phyloP scores from a whole-genome alignment of 495 filamentous ascomycete genomes.

The Pseudoneurospora amorphoporcata region DNA sequence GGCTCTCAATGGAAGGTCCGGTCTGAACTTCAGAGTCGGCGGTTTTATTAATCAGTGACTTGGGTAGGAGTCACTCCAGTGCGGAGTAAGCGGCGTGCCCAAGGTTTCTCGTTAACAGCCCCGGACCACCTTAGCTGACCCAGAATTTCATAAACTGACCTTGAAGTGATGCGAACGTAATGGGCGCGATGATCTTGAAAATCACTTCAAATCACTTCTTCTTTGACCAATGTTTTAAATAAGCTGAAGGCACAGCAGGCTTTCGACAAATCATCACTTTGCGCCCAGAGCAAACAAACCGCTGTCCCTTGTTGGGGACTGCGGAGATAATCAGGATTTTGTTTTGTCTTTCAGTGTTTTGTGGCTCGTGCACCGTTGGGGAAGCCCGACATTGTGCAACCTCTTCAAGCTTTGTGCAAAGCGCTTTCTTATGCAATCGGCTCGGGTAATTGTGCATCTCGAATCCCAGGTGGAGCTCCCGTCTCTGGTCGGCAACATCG shows the following conservation, averaged over 20 bases:
- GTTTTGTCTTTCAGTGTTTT: background rate
- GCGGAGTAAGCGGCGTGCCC: background rate
- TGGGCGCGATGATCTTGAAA: background rate
- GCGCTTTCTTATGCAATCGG: background rate
- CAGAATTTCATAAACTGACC: background rate
- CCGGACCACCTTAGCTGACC: background rate
- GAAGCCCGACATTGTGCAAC: background rate
- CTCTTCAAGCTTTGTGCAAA: background rate
- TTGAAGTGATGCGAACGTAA: background rate
- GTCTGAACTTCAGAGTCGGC: background rate
- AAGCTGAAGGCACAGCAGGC: background rate
- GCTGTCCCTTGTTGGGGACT: slow-evolving; percentile 1
- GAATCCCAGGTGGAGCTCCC: background rate
- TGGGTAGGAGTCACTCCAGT: background rate
- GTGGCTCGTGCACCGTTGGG: slow-evolving; percentile 1
- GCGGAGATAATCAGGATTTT: slow-evolving; percentile 3
- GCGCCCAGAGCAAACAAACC: background rate
- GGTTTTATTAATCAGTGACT: background rate
- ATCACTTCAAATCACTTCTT: background rate
- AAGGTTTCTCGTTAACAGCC: background rate
- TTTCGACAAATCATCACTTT: background rate
- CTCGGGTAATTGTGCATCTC: background rate
- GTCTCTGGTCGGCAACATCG: slow-evolving; percentile 4
- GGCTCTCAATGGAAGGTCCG: background rate
- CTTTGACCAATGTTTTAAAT: background rate